Conservation (phyloP, 1,139 yeast species). For the Debaryomycetaceae sp. region DNA sequence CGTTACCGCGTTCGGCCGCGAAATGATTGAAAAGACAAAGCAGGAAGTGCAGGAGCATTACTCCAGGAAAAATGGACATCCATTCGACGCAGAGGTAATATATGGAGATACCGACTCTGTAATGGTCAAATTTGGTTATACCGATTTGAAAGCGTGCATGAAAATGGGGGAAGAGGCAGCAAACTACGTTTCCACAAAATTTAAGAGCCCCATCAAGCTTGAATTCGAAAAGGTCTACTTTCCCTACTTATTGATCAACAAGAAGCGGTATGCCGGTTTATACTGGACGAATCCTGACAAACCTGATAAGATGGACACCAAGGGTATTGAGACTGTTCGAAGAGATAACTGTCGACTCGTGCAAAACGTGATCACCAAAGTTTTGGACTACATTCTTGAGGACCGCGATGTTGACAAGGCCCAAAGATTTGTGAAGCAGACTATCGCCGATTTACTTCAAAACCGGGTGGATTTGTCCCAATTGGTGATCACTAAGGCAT, state of each 20-base stretch:
- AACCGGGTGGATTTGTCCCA: constrained; percentile 89
- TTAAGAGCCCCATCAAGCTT: constrained; percentile 78
- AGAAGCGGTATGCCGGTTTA: constrained; percentile 93
- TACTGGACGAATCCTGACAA: constrained; percentile 90
- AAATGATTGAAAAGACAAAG: constrained; percentile 91
- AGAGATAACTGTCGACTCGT: constrained; percentile 95
- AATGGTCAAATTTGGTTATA: constrained; percentile 92
- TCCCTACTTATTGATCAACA: constrained; percentile 88
- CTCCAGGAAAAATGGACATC: constrained; percentile 67
- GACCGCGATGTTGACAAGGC: constrained; percentile 89
- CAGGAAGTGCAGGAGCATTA: constrained; percentile 74
- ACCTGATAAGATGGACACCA: constrained; percentile 94
- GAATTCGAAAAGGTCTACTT: constrained; percentile 96
- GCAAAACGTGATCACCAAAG: constrained; percentile 88
- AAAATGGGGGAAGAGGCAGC: constrained; percentile 92
- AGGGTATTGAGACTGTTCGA: constrained; percentile 96
- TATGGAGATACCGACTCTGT: constrained; percentile 99
- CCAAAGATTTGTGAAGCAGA: constrained; percentile 69
- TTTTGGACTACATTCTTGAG: constrained; percentile 73
- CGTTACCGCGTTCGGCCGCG: constrained; percentile 91
- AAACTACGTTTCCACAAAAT: constrained; percentile 65
- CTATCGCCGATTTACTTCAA: constrained; percentile 84
- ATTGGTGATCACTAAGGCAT: constrained; percentile 85
- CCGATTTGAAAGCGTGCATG: constrained; percentile 82
- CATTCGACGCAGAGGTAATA: constrained; percentile 78